Conservation (phyloP, 1,284 basidiomycete species). For the Trametes versicolor region DNA sequence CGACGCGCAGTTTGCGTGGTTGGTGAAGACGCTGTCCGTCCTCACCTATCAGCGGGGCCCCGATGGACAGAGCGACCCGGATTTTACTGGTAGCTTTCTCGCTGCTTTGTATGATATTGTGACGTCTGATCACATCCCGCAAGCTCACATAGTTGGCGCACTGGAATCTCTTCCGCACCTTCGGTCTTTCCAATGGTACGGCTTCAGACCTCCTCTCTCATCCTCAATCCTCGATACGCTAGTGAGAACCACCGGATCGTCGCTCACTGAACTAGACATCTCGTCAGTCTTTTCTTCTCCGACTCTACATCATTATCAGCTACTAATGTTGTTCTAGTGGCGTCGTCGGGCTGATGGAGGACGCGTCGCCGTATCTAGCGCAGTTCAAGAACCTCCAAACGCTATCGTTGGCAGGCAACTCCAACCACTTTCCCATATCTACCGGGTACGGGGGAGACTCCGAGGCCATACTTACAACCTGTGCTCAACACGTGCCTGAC, state of each 20-base stretch:
- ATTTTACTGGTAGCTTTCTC: background rate
- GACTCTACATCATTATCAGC: too few species aligned
- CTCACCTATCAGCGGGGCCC: background rate
- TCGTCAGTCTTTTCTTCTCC: background rate
- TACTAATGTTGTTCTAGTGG: background rate
- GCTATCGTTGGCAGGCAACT: background rate
- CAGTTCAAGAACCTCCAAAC: conserved; percentile 2
- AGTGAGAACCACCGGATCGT: background rate
- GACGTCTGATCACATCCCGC: background rate
- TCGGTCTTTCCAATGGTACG: background rate
- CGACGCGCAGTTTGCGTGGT: background rate
- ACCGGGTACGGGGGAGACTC: background rate
- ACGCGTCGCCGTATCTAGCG: background rate
- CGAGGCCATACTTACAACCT: background rate
- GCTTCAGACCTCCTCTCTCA: background rate
- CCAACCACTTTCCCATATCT: background rate
- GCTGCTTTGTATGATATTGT: background rate
- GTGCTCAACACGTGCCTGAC: background rate
- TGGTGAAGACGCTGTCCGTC: background rate
- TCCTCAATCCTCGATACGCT: background rate
- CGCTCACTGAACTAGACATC: background rate
- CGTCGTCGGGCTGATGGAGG: background rate
- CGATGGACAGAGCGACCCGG: background rate
- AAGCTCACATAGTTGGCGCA: background rate
- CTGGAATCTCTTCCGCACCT: conserved; percentile 1